Conservation (phyloP, 2,329 filamentous ascomycete species). For the Aspergillus persii region DNA sequence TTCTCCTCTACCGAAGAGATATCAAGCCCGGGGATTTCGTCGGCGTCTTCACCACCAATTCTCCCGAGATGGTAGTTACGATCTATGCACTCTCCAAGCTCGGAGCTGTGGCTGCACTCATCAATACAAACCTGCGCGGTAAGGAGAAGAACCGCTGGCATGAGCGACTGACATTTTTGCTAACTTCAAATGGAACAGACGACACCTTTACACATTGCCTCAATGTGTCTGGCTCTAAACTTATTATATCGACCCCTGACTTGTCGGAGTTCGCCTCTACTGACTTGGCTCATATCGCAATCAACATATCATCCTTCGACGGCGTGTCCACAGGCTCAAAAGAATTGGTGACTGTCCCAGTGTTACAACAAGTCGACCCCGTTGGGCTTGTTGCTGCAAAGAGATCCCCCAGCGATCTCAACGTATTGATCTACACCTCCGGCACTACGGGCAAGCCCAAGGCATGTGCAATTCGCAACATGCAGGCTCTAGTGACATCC, state of each 20-base stretch:
- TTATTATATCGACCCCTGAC: conserved; percentile 47
- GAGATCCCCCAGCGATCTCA: conserved; percentile 34
- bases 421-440: conserved; percentile 48
- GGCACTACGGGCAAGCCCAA: conserved; percentile 51
- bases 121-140: conserved; percentile 50
- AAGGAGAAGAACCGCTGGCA: conserved; percentile 4
- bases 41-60: conserved; percentile 50
- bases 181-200: conserved; percentile 24
- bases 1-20: conserved; percentile 38
- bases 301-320: conserved; percentile 41
- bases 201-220: conserved; percentile 48
- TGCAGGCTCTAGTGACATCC: conserved; percentile 37
- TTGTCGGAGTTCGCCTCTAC: conserved; percentile 35
- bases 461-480: conserved; percentile 43
- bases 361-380: conserved; percentile 27
- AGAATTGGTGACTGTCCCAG: conserved; percentile 25
- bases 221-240: conserved; percentile 40
- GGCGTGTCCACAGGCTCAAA: conserved; percentile 17
- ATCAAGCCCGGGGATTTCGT: conserved; percentile 43
- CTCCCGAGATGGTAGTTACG: conserved; percentile 48
- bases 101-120: conserved; percentile 45
- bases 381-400: conserved; percentile 29
- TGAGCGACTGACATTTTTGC: neutral
- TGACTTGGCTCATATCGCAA: conserved; percentile 35
- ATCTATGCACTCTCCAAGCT: conserved; percentile 48